These are phyloP conservation scores for Hyaloscypha hepaticicola DNA, from an alignment of 495 filamentous ascomycete species.

Conservation along the genomic window DNA sequence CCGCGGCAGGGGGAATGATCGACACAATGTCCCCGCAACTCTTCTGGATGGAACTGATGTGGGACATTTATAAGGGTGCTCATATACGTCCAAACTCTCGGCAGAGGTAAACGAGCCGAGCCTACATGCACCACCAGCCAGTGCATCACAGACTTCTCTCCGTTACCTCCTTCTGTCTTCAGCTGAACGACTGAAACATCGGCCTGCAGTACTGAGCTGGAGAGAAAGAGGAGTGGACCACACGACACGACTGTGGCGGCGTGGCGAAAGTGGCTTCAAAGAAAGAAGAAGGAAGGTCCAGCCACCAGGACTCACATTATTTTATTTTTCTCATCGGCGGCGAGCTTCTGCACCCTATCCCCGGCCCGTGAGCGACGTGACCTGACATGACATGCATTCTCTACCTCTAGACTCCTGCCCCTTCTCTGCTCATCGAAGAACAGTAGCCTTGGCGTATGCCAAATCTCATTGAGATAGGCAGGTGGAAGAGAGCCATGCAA, in stretches of 20 bases:
- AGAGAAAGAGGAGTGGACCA: too few relatives aligned
- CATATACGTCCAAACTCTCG: not conserved
- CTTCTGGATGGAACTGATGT: slow-evolving; percentile 7
- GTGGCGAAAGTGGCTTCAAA: not conserved
- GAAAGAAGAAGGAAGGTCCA: not conserved
- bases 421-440: not conserved
- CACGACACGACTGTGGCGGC: not conserved
- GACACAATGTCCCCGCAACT: not conserved
- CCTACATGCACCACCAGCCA: not conserved
- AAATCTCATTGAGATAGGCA: not conserved
- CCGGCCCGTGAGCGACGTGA: not conserved
- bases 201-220: not conserved
- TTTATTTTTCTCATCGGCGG: not conserved
- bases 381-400: not conserved
- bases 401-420: too few relatives aligned
- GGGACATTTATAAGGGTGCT: not conserved
- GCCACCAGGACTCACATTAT: too few relatives aligned
- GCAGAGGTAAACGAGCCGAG: not conserved
- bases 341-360: not conserved
- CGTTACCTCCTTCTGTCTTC: not conserved
- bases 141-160: not conserved
- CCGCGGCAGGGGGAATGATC: slow-evolving; percentile 1
- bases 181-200: not conserved
- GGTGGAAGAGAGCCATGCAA: not conserved
- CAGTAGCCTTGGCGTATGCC: not conserved